Percentiles rank a stretch among this genome's conserved stretches.
phyloP scores from a whole-genome alignment of 257 asterid genomes.

The Catharanthus roseus region DNA sequence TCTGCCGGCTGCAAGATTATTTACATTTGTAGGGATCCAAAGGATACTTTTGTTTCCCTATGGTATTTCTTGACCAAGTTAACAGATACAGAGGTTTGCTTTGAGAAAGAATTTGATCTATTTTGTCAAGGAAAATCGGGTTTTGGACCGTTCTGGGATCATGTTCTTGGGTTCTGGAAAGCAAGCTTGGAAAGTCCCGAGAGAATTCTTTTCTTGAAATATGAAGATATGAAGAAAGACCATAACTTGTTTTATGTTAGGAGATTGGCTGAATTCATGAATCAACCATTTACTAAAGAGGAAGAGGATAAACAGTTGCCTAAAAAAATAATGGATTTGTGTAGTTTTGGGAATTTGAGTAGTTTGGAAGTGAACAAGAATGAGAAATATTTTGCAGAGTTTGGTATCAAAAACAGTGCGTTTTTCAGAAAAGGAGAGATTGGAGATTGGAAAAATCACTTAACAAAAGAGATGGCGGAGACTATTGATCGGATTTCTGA shows the following conservation, averaged over 20 bases:
- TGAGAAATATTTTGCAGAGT: neutral
- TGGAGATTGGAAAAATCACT: conserved; percentile 12
- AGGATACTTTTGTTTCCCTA: too few relatives aligned
- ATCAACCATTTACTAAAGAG: conserved; percentile 1
- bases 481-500: neutral
- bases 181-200: conserved; percentile 30
- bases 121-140: conserved; percentile 25
- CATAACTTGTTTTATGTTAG: neutral
- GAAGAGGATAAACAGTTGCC: conserved; percentile 1
- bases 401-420: neutral
- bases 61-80: too few relatives aligned
- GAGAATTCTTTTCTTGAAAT: conserved; percentile 40
- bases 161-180: conserved; percentile 45
- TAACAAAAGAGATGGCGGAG: conserved; percentile 1
- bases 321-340: neutral
- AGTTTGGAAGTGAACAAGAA: conserved; percentile 16
- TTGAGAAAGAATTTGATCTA: too few relatives aligned
- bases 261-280: conserved; percentile 2
- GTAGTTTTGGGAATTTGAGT: conserved; percentile 8
- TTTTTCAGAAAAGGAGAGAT: conserved; percentile 13
- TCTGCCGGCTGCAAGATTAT: too few relatives aligned
- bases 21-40: too few relatives aligned
- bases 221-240: conserved; percentile 31
- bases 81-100: too few relatives aligned
- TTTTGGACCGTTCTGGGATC: conserved; percentile 57